These are phyloP conservation scores for Aspergillus sp. DNA, from an alignment of 2,329 filamentous ascomycete genomes.

Conservation along the genomic window DNA sequence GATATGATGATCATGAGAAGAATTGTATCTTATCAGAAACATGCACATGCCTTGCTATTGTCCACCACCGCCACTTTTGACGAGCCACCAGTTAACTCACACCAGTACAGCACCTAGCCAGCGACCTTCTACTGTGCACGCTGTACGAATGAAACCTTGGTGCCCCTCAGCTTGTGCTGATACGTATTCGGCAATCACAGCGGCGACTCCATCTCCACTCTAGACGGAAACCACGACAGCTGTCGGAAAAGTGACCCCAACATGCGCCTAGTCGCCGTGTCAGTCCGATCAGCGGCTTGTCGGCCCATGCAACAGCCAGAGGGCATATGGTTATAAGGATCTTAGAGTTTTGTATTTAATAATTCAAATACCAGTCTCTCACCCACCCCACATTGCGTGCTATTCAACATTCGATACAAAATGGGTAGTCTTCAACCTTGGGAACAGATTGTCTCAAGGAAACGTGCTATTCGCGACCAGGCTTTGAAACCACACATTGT, in stretches of 20 bases:
- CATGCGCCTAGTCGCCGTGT: neutral
- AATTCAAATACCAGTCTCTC: neutral
- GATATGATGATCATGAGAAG: no score
- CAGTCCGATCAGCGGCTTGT: neutral
- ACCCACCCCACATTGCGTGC: neutral
- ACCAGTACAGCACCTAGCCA: no score
- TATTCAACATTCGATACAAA: slow-evolving; percentile 1
- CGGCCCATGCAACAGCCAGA: neutral
- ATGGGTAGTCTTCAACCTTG: slow-evolving; percentile 27
- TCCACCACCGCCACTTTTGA: no score
- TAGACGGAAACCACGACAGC: neutral
- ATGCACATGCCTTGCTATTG: no score
- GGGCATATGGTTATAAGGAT: no score
- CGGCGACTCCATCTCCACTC: neutral
- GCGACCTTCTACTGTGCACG: no score
- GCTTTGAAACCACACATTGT: slow-evolving; percentile 29
- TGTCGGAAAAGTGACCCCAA: neutral
- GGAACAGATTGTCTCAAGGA: slow-evolving; percentile 31
- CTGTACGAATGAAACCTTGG: no score
- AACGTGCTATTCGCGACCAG: slow-evolving; percentile 26
- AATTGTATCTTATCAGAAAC: no score
- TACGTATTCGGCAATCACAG: neutral
- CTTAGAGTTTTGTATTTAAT: no score
- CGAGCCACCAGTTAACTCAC: no score
- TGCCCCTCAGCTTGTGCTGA: neutral